A percentile compares a stretch with the other conserved stretches of the same genome.
Conservation (phyloP, 352 stramenopile genomes). For the Globisporangium viniferum region DNA sequence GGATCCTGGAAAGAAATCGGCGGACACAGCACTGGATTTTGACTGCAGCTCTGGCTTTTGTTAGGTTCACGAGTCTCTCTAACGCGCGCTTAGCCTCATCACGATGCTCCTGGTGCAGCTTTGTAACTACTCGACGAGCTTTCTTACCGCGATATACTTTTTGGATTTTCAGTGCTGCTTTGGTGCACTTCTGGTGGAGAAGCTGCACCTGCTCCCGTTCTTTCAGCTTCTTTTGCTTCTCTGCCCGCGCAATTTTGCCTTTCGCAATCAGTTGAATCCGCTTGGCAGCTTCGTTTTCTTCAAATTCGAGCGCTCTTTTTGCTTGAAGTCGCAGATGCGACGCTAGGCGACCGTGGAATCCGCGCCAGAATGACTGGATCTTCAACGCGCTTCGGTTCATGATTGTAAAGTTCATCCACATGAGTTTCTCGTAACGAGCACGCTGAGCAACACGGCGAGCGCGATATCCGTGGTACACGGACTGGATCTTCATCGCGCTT, state of each 20-base stretch:
- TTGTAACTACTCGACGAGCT: constrained; percentile 34
- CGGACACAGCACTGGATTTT: constrained; percentile 70
- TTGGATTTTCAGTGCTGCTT: constrained; percentile 60
- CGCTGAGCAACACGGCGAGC: constrained; percentile 45
- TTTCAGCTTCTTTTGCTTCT: constrained; percentile 28
- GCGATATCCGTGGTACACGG: constrained; percentile 55
- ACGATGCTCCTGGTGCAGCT: constrained; percentile 35
- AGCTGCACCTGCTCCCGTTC: constrained; percentile 21
- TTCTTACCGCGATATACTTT: constrained; percentile 54
- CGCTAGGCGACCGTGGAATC: constrained; percentile 59
- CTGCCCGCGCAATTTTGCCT: constrained; percentile 42
- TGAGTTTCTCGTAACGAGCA: constrained; percentile 61
- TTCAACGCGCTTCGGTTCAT: constrained; percentile 62
- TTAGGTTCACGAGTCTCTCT: constrained; percentile 52
- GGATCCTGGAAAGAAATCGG: constrained; percentile 43
- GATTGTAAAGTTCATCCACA: constrained; percentile 58
- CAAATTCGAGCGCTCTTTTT: constrained; percentile 38
- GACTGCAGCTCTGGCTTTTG: constrained; percentile 54
- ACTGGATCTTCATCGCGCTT: constrained; percentile 58
- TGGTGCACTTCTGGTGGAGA: constrained; percentile 31
- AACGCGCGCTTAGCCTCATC: constrained; percentile 51
- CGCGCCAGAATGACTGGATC: constrained; percentile 80
- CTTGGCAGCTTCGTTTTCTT: constrained; percentile 53
- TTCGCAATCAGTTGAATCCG: constrained; percentile 60
- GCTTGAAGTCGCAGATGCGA: constrained; percentile 58